Evolutionary conservation across 345 rosid species (phyloP), one percentile per base, ranked within the genome.

Genomic region (Eucalyptus cloeziana): DNA sequence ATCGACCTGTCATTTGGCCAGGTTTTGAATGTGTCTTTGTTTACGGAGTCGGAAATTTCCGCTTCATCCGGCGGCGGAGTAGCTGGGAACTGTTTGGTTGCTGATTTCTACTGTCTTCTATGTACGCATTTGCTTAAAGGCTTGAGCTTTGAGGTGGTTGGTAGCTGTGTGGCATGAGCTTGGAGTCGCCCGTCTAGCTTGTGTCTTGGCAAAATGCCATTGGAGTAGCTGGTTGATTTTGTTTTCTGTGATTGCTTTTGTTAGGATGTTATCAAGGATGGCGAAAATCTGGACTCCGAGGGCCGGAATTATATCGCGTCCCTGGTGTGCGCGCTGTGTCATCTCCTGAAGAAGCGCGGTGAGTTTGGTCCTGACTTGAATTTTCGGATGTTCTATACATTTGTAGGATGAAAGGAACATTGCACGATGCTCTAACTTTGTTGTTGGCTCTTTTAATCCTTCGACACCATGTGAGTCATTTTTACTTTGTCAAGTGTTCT

Each of bases 241-340:
- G 76, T 17, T 86, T 51, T 30, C 44, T 86, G 49, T 87, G 15
- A n/a, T 86, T 85, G 50, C 49, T 58, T 90, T 83, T 40, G 30
- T 76, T 86, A 96, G 99, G 94, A 93, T 37, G 89, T 90, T 83
- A 54, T n/a, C 10, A 85, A 90, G 58, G 94, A 88, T 83, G 96
- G 92, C 3, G 91, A 90, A 64, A 92, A 89, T 58, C 90, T 94
- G 90, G 94, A 93, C 87, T 87, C 93, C 43, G 91, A 90, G 86
- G 92, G 86, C 30, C 90, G 91, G 81, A 90, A 91, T 88, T 88
- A 91, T 88, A 88, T 95, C 86, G 86, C 83, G 58, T 93, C 99
- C 56, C 91, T 94, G 94, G 94, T 96, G 83, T 88, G 92, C 52
- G 96, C 97, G 89, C 95, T 96, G 90, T 95, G 98, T 91, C 96